phyloP scores from a whole-genome alignment of 306 rosid species.

The Prunus kanzakura region DNA sequence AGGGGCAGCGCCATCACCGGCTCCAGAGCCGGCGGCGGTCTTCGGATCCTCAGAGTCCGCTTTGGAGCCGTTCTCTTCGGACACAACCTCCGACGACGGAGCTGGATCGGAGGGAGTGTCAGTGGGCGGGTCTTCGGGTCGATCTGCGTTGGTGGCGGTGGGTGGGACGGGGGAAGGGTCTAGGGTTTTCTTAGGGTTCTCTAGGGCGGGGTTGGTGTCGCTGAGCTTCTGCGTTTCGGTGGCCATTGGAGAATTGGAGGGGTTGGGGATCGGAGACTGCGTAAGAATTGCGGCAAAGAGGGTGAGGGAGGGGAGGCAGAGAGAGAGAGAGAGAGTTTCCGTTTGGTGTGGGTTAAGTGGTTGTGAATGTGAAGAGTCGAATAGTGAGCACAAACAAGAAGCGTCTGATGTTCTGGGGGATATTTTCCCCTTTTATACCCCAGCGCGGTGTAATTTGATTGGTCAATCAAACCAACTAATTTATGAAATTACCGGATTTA shows the following conservation, averaged over 20 bases:
- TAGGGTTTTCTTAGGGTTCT: constrained; percentile 62
- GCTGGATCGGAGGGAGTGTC: constrained; percentile 8
- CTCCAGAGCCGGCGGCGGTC: constrained; percentile 8
- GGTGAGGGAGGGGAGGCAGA: background rate
- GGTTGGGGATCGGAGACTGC: constrained; percentile 24
- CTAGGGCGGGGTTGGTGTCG: constrained; percentile 30
- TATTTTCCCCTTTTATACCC: background rate
- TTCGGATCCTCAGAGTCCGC: constrained; percentile 35
- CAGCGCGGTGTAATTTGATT: background rate
- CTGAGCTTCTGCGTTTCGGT: constrained; percentile 35
- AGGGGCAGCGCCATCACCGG: constrained; percentile 21
- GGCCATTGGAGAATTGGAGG: constrained; percentile 44
- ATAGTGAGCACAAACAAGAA: background rate
- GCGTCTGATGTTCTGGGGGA: background rate
- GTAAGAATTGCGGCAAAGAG: constrained; percentile 12
- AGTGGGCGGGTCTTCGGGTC: constrained; percentile 5
- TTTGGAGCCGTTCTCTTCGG: constrained; percentile 17
- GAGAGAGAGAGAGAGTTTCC: background rate
- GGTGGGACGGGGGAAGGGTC: constrained; percentile 21
- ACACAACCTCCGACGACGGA: background rate
- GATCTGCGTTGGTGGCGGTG: constrained; percentile 28
- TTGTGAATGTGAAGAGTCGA: background rate
- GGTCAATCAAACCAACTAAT: background rate
- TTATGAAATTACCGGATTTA: background rate
- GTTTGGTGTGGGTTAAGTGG: background rate